phyloP scores from a whole-genome alignment of 2,329 filamentous ascomycete genomes.

The Beauveria sp. region DNA sequence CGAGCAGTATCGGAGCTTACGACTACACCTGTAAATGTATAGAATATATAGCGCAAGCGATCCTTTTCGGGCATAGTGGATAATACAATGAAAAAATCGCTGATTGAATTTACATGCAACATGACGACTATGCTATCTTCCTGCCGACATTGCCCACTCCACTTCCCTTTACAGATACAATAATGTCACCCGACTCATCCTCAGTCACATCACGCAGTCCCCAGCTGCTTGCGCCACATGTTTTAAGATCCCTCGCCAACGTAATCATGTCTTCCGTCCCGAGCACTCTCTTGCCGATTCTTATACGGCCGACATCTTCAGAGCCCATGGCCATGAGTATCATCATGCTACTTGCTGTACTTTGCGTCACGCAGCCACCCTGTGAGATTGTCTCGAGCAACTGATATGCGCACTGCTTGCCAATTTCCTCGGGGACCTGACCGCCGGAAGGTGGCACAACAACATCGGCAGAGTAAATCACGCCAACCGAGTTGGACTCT shows the following conservation, averaged over 20 bases:
- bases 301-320: constrained; percentile 85
- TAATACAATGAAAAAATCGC: constrained; percentile 10
- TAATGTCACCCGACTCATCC: constrained; percentile 62
- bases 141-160: constrained; percentile 93
- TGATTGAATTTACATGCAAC: constrained; percentile 16
- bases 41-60: constrained; percentile 9
- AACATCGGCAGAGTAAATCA: constrained; percentile 82
- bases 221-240: constrained; percentile 89
- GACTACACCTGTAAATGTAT: constrained; percentile 15
- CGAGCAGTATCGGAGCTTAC: constrained; percentile 23
- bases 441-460: constrained; percentile 69
- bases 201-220: constrained; percentile 69
- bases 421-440: constrained; percentile 81
- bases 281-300: constrained; percentile 73
- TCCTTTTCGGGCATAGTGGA: background rate
- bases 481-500: constrained; percentile 74
- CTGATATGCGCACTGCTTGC: constrained; percentile 80
- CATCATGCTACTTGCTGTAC: constrained; percentile 67
- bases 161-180: constrained; percentile 85
- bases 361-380: constrained; percentile 71
- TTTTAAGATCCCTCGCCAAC: constrained; percentile 74
- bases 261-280: constrained; percentile 73
- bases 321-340: constrained; percentile 97
- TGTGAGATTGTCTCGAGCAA: constrained; percentile 74
- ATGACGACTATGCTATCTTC: constrained; percentile 58